Evolutionary conservation across 2,329 filamentous ascomycete species (phyloP).

Genomic region (Xylariaceae sp.): DNA sequence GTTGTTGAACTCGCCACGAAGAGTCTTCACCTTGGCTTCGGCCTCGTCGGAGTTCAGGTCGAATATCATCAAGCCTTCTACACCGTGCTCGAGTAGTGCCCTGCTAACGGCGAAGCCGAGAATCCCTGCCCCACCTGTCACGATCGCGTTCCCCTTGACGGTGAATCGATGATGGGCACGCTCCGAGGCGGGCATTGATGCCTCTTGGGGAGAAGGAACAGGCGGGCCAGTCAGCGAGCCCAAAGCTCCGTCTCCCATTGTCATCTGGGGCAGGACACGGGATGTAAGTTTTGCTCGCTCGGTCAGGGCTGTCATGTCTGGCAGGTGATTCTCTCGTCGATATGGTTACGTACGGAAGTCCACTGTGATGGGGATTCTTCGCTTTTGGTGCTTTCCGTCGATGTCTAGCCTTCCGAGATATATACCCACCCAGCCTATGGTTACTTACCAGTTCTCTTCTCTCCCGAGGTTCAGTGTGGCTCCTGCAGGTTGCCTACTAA

Average conservation of each 20-base stretch:
- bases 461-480: background rate
- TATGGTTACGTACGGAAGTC: background rate
- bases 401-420: background rate
- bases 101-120: constrained; percentile 28
- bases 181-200: constrained; percentile 14
- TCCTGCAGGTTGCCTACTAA: background rate
- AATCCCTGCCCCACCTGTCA: constrained; percentile 32
- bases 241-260: constrained; percentile 23
- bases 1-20: constrained; percentile 51
- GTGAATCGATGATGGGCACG: constrained; percentile 29
- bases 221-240: constrained; percentile 26
- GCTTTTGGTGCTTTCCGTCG: background rate
- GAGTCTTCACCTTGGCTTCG: constrained; percentile 36
- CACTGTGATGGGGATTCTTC: background rate
- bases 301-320: constrained; percentile 18
- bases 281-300: constrained; percentile 26
- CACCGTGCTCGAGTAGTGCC: constrained; percentile 32
- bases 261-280: constrained; percentile 26
- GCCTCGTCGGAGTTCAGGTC: constrained; percentile 29
- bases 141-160: constrained; percentile 29
- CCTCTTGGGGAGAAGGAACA: constrained; percentile 20
- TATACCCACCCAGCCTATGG: background rate
- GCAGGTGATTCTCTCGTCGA: background rate
- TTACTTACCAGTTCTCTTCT: background rate
- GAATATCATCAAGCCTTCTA: constrained; percentile 31